Evolutionary conservation across 2,329 filamentous ascomycete species (phyloP).

Genomic region (Metarhizium anisopliae): DNA sequence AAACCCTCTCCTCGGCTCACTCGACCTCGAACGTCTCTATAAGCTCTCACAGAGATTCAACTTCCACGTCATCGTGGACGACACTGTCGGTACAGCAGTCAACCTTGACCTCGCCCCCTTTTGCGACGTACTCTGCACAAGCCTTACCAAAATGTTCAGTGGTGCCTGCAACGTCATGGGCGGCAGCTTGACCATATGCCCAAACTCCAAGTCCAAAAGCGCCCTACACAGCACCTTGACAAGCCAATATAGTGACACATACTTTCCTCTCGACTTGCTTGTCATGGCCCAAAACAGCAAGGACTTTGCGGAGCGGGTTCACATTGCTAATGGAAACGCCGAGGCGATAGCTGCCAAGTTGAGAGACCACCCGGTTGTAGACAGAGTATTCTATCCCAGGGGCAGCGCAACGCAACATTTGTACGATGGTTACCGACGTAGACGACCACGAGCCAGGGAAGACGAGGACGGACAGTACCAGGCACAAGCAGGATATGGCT

Average conservation of each 20-base stretch:
- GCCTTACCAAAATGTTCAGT: conserved; percentile 46
- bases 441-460: not conserved
- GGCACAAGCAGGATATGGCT: conserved; percentile 36
- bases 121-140: conserved; percentile 41
- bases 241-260: conserved; percentile 13
- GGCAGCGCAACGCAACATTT: conserved; percentile 25
- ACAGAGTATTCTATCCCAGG: conserved; percentile 31
- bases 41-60: conserved; percentile 23
- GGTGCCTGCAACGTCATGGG: conserved; percentile 46
- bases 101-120: conserved; percentile 35
- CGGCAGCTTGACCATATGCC: conserved; percentile 36
- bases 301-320: conserved; percentile 25
- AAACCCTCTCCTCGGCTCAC: conserved; percentile 21
- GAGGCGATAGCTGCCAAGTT: conserved; percentile 17
- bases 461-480: conserved; percentile 17
- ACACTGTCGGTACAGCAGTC: conserved; percentile 34
- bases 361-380: conserved; percentile 13
- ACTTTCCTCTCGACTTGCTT: conserved; percentile 15
- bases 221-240: conserved; percentile 16
- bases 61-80: conserved; percentile 34
- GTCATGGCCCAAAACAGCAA: conserved; percentile 30
- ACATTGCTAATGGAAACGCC: conserved; percentile 16
- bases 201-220: conserved; percentile 25
- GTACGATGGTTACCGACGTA: conserved; percentile 13
- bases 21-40: conserved; percentile 19